A percentile compares a stretch with the other conserved stretches of the same genome.
Evolutionary conservation across 495 filamentous ascomycete genomes (phyloP).

Genomic region (Pyrenula massariospora): DNA sequence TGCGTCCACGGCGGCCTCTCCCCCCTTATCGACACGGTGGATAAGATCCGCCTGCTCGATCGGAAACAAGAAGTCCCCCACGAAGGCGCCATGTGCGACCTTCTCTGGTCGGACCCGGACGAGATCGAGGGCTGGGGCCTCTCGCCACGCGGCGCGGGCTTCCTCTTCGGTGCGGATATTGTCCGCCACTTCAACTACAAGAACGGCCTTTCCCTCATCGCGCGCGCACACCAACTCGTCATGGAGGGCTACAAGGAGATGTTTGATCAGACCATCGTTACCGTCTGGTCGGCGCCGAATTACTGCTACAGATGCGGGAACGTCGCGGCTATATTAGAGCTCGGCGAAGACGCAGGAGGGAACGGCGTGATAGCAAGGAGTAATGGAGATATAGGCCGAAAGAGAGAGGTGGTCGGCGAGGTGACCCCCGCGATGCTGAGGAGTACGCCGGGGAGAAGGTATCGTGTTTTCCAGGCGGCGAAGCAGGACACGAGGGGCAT

Average conservation of each 20-base stretch:
- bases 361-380: slow-evolving; percentile 65
- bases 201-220: slow-evolving; percentile 85
- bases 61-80: slow-evolving; percentile 97
- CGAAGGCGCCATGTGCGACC: slow-evolving; percentile 97
- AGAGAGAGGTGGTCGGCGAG: slow-evolving; percentile 31
- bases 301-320: slow-evolving; percentile 98
- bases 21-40: slow-evolving; percentile 83
- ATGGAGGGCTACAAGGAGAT: slow-evolving; percentile 99
- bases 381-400: slow-evolving; percentile 64
- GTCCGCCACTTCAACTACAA: slow-evolving; percentile 90
- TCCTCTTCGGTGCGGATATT: slow-evolving; percentile 92
- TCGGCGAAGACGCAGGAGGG: slow-evolving; percentile 71
- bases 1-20: slow-evolving; percentile 93
- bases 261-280: slow-evolving; percentile 91
- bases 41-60: slow-evolving; percentile 91
- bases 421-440: slow-evolving; percentile 27
- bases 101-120: slow-evolving; percentile 96
- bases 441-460: slow-evolving; percentile 74
- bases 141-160: slow-evolving; percentile 87
- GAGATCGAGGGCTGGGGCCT: slow-evolving; percentile 98
- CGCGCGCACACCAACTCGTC: slow-evolving; percentile 90
- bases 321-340: slow-evolving; percentile 87
- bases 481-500: slow-evolving; percentile 94
- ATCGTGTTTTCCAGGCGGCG: slow-evolving; percentile 92
- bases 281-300: slow-evolving; percentile 94